These are phyloP conservation scores for Phoma sp. DNA, from an alignment of 2,329 filamentous ascomycete genomes.

Conservation along the genomic window DNA sequence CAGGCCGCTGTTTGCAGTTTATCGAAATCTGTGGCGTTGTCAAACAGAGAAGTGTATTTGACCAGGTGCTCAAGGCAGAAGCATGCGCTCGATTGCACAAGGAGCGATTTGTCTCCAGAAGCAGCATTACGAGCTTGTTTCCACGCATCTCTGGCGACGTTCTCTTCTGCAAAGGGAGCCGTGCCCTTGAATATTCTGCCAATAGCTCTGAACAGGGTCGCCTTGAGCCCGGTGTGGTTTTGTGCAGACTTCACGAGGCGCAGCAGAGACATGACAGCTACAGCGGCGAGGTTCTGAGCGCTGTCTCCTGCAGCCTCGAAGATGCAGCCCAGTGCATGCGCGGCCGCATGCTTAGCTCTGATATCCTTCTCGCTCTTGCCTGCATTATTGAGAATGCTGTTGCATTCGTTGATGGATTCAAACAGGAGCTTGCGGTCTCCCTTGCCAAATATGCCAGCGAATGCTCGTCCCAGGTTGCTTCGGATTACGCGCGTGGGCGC, in stretches of 20 bases:
- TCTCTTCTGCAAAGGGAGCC: constrained; percentile 78
- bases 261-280: constrained; percentile 73
- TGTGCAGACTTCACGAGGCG: constrained; percentile 81
- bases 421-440: constrained; percentile 92
- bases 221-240: constrained; percentile 80
- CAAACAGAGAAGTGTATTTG: constrained; percentile 78
- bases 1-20: constrained; percentile 81
- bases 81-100: constrained; percentile 80
- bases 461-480: constrained; percentile 84
- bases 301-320: constrained; percentile 94
- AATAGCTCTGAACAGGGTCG: constrained; percentile 75
- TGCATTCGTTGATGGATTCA: constrained; percentile 90
- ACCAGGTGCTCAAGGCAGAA: constrained; percentile 77
- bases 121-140: constrained; percentile 84
- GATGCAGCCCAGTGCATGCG: constrained; percentile 83
- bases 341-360: constrained; percentile 83
- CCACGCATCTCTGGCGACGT: constrained; percentile 86
- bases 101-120: constrained; percentile 77
- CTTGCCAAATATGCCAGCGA: constrained; percentile 79
- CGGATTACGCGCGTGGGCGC: constrained; percentile 86
- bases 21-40: constrained; percentile 89
- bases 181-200: constrained; percentile 79
- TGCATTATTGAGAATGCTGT: constrained; percentile 71
- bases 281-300: constrained; percentile 79
- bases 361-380: constrained; percentile 78